These are phyloP conservation scores for Epichloe hybrida DNA, from an alignment of 2,329 filamentous ascomycete species.

Conservation along the genomic window DNA sequence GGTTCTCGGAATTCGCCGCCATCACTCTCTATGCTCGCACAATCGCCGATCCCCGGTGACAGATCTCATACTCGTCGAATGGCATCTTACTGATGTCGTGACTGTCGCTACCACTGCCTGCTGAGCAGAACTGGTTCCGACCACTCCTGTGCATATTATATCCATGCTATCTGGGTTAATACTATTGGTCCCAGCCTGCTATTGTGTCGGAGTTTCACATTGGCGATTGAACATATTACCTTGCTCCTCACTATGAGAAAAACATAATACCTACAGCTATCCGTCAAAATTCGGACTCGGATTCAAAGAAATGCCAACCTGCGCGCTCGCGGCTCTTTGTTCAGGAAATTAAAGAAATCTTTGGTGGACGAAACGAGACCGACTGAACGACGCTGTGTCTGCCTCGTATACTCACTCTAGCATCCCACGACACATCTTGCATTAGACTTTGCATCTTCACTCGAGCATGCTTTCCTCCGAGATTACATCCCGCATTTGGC, in stretches of 20 bases:
- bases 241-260: not conserved
- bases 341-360: not conserved
- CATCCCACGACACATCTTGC: not conserved
- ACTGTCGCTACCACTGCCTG: constrained; percentile 12
- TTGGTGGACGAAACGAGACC: not conserved
- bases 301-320: not conserved
- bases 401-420: not conserved
- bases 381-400: not conserved
- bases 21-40: constrained; percentile 29
- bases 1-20: constrained; percentile 23
- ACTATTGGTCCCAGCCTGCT: not conserved
- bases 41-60: constrained; percentile 32
- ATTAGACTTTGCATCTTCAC: not conserved
- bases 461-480: not conserved
- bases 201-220: constrained; percentile 1
- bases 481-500: constrained; percentile 3
- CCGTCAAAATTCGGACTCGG: not conserved
- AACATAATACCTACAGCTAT: not conserved
- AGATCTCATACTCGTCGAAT: constrained; percentile 45
- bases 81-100: constrained; percentile 43
- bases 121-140: constrained; percentile 13
- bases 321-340: not conserved
- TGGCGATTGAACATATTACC: not conserved
- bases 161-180: constrained; percentile 10
- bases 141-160: constrained; percentile 8